Conservation (phyloP, 2,329 filamentous ascomycete genomes). For the Penicillium sp. region DNA sequence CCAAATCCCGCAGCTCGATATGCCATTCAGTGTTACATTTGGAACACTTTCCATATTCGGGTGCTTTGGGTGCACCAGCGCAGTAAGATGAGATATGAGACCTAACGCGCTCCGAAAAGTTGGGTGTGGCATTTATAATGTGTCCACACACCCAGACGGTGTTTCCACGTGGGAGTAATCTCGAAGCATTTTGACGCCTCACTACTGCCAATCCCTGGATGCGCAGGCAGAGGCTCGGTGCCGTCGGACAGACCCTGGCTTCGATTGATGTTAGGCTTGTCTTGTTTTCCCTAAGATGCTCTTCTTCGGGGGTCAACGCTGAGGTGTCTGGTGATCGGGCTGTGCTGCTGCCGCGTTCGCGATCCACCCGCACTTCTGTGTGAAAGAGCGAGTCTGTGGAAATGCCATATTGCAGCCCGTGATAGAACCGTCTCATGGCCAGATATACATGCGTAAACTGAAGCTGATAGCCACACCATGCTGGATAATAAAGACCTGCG, state of each 20-base stretch:
- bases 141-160: background rate
- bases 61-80: background rate
- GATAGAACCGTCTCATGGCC: slow-evolving; percentile 9
- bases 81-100: slow-evolving; percentile 3
- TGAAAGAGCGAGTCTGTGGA: slow-evolving; percentile 4
- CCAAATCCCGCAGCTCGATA: slow-evolving; percentile 6
- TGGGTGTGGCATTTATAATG: background rate
- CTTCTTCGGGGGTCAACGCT: background rate
- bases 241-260: slow-evolving; percentile 5
- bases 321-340: too few relatives aligned
- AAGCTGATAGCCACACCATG: background rate
- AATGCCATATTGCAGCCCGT: slow-evolving; percentile 6
- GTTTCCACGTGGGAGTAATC: background rate
- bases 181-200: slow-evolving; percentile 1
- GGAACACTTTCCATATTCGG: slow-evolving; percentile 5
- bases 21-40: slow-evolving; percentile 9
- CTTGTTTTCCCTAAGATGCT: background rate
- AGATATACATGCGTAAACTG: slow-evolving; percentile 11
- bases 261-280: slow-evolving; percentile 5
- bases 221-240: slow-evolving; percentile 7
- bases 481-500: background rate
- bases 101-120: background rate
- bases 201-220: slow-evolving; percentile 3
- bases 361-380: background rate
- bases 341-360: background rate